A percentile compares a stretch with the other conserved stretches of the same genome.
Evolutionary conservation across 2,329 filamentous ascomycete species (phyloP).

Genomic region (Didymosphaeria variabile): DNA sequence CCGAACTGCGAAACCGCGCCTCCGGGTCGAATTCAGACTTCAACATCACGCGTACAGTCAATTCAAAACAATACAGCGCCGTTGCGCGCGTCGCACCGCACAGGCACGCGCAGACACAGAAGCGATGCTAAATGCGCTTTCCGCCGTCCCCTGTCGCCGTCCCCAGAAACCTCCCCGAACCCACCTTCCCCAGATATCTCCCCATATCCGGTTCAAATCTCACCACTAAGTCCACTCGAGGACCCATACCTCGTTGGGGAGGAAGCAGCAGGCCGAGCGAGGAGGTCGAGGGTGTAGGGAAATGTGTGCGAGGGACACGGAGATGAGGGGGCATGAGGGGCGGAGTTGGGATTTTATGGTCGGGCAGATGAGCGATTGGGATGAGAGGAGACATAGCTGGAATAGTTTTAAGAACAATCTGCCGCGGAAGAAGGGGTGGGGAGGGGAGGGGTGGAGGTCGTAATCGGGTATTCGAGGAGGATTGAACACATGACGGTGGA

Average conservation of each 20-base stretch:
- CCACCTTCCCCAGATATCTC: constrained; percentile 21
- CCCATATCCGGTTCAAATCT: constrained; percentile 28
- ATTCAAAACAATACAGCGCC: constrained; percentile 68
- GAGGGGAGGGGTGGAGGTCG: constrained; percentile 21
- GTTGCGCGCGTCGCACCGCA: constrained; percentile 69
- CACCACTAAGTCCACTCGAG: constrained; percentile 64
- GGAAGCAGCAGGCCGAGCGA: constrained; percentile 66
- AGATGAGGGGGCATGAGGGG: constrained; percentile 42
- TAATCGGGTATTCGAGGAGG: background rate
- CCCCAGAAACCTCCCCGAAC: constrained; percentile 15
- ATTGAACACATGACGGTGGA: background rate
- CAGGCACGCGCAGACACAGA: constrained; percentile 25
- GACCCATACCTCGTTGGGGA: constrained; percentile 75
- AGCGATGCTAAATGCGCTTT: constrained; percentile 29
- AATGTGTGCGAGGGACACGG: constrained; percentile 48
- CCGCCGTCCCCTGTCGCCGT: constrained; percentile 23
- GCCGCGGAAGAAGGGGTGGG: constrained; percentile 24
- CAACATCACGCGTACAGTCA: constrained; percentile 61
- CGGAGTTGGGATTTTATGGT: constrained; percentile 54
- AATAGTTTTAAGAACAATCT: constrained; percentile 25
- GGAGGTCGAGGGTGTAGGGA: constrained; percentile 65
- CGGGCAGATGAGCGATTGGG: constrained; percentile 55
- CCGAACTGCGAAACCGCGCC: constrained; percentile 34
- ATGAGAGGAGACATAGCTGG: constrained; percentile 38
- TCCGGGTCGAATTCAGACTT: constrained; percentile 50